Percentiles rank a stretch among this genome's conserved stretches.
These are phyloP conservation scores for Trichosanthes cucumerina DNA, from an alignment of 306 rosid species.

Conservation along the genomic window DNA sequence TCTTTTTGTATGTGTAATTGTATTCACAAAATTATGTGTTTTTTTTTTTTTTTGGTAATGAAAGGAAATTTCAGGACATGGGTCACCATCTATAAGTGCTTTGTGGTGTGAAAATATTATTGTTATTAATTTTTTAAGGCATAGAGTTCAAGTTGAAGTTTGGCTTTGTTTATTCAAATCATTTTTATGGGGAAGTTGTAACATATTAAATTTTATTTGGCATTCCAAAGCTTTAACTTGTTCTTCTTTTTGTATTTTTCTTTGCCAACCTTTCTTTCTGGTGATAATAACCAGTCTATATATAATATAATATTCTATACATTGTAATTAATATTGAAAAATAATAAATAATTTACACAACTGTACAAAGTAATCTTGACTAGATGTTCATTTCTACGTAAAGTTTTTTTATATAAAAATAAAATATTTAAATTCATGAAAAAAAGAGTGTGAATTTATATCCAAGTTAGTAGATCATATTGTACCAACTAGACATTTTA, in stretches of 20 bases:
- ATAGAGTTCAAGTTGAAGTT: constrained; percentile 11
- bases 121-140: background rate
- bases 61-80: background rate
- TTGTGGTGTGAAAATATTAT: background rate
- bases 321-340: background rate
- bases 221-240: constrained; percentile 4
- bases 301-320: background rate
- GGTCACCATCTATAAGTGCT: constrained; percentile 1
- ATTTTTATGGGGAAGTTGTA: constrained; percentile 10
- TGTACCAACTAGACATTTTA: no score
- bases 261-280: background rate
- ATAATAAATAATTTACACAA: background rate
- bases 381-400: background rate
- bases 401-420: no score
- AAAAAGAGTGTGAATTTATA: no score
- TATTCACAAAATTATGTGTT: background rate
- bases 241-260: background rate
- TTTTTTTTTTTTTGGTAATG: background rate
- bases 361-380: background rate
- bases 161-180: constrained; percentile 7
- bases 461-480: no score
- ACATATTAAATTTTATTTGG: background rate
- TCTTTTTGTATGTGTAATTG: background rate
- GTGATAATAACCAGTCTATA: background rate
- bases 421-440: no score